Evolutionary conservation across 805 yeast genomes (phyloP), one percentile per base, ranked within the genome.

Genomic region (Yarrowia sp.): DNA sequence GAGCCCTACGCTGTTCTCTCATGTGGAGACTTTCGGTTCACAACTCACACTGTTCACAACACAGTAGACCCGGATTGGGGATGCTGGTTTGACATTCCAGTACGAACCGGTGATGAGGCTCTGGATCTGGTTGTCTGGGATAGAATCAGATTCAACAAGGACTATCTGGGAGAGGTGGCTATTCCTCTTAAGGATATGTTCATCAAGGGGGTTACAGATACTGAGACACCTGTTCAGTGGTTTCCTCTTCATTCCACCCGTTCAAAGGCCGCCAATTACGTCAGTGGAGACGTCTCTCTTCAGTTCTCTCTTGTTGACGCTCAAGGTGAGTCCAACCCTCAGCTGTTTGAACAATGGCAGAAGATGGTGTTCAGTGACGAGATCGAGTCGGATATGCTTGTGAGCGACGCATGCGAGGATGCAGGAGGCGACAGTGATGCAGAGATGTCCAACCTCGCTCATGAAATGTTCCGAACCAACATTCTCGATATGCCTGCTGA

Each of bases 31-130:
- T 74, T 66, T 58, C 68, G 74, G 22, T 70, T 65, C 43, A 69
- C 75, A 11, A 74, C 88, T 80, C 75, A 85, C 89, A 82, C 82
- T 65, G 78, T 85, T 66, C 87, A 87, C 76, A 88, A 84, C 73
- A 84, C 89, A 0, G 77, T 89, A 69, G 79, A 84, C 65, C 96
- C 96, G 15, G 81, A 80, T 10, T 92, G 95, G 92, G 86, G 90
- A 73, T 95, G 90, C 70, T 74, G 77, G 8, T 78, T 83, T 28
- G 80, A 79, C 4, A 75, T 90, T 69, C 86, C 89, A 4, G 36
- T 75, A 32, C 66, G 67, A 5, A 72, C 71, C 63, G 67, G n/a
- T 66, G 71, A 60, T 74, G 76, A 14, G 71, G 64, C 47, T 69
- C 69, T 10, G 71, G 71, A 14, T 70, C 63, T 61, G n/a, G 65